These are phyloP conservation scores for Pyrus pyrifolia DNA, from an alignment of 306 rosid genomes.

Conservation along the genomic window DNA sequence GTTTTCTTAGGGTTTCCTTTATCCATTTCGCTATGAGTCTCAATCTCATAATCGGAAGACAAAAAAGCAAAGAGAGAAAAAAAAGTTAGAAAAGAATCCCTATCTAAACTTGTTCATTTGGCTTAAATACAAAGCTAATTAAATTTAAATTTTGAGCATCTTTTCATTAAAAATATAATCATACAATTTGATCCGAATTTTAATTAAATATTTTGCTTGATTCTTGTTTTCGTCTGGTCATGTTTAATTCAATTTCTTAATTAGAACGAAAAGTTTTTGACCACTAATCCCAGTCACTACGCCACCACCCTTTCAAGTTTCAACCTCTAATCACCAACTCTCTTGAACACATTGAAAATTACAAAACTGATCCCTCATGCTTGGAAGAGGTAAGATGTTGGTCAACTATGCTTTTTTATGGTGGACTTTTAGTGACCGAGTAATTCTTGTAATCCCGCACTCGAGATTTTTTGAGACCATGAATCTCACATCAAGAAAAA, in stretches of 20 bases:
- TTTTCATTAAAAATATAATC: neutral
- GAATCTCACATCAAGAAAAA: too few species aligned
- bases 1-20: too few species aligned
- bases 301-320: neutral
- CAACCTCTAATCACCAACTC: neutral
- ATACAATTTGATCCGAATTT: neutral
- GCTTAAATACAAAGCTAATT: conserved; percentile 3
- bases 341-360: neutral
- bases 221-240: neutral
- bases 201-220: neutral
- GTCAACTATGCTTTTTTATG: conserved; percentile 9
- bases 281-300: neutral
- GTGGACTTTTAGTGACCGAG: too few species aligned
- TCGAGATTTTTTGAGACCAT: too few species aligned
- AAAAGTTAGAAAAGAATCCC: neutral
- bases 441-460: too few species aligned
- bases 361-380: conserved; percentile 2
- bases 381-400: conserved; percentile 3
- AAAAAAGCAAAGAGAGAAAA: neutral
- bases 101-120: neutral
- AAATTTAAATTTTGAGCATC: neutral
- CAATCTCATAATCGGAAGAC: too few species aligned
- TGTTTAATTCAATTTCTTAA: neutral
- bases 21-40: too few species aligned
- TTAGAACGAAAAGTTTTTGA: neutral